These are phyloP conservation scores for Phytophthora citricola DNA, from an alignment of 352 stramenopile genomes.

Conservation along the genomic window DNA sequence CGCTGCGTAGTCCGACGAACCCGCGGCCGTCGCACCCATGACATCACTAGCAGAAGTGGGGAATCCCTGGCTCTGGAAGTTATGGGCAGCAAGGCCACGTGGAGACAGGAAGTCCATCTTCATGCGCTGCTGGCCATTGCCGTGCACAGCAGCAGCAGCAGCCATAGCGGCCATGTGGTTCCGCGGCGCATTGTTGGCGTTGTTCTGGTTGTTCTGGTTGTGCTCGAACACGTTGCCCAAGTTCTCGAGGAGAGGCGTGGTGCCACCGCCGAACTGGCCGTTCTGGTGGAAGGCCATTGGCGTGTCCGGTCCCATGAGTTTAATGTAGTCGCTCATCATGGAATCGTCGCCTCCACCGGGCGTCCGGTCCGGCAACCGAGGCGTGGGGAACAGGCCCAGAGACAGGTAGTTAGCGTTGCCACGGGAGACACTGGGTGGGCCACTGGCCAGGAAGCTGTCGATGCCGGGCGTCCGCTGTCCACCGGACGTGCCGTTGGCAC, in stretches of 20 bases:
- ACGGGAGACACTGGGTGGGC: constrained; percentile 63
- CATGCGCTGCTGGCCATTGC: constrained; percentile 44
- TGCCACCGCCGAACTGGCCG: constrained; percentile 42
- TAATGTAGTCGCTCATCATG: constrained; percentile 80
- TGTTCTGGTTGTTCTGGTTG: constrained; percentile 38
- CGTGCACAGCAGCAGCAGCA: constrained; percentile 33
- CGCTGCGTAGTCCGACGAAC: constrained; percentile 61
- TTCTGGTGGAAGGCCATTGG: constrained; percentile 57
- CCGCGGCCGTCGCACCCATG: constrained; percentile 25
- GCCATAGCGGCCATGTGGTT: constrained; percentile 39
- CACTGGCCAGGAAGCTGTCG: constrained; percentile 55
- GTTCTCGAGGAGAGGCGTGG: constrained; percentile 63
- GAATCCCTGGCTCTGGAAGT: constrained; percentile 51
- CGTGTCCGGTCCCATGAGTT: constrained; percentile 65
- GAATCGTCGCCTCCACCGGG: constrained; percentile 48
- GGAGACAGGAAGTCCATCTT: constrained; percentile 67
- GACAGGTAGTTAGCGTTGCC: constrained; percentile 58
- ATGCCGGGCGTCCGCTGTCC: constrained; percentile 40
- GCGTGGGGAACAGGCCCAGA: constrained; percentile 62
- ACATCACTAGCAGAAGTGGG: constrained; percentile 22
- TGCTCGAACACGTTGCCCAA: constrained; percentile 74
- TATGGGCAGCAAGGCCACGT: constrained; percentile 31
- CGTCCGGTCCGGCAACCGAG: constrained; percentile 38
- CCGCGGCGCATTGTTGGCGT: constrained; percentile 15
- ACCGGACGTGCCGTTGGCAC: constrained; percentile 26